phyloP scores from a whole-genome alignment of 2,329 filamentous ascomycete species.

The Fusarium algeriense region DNA sequence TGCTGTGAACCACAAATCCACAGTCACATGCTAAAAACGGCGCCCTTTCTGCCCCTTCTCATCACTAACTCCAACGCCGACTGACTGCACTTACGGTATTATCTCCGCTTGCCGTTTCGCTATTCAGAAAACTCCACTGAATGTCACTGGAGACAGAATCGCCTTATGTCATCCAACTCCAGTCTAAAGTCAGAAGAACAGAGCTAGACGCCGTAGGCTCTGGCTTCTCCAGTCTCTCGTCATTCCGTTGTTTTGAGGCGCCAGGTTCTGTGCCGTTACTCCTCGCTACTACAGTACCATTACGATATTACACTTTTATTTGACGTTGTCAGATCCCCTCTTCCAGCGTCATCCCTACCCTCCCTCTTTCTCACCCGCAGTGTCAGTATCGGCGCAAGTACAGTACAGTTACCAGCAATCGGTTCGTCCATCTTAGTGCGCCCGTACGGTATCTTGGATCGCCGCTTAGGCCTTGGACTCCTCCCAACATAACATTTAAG shows the following conservation, averaged over 20 bases:
- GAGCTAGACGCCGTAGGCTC: constrained; percentile 22
- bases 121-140: constrained; percentile 40
- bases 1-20: constrained; percentile 9
- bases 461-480: constrained; percentile 33
- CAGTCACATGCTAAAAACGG: constrained; percentile 43
- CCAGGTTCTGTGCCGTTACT: constrained; percentile 14
- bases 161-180: constrained; percentile 46
- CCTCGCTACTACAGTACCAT: constrained; percentile 8
- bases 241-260: constrained; percentile 36
- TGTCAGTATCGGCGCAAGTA: constrained; percentile 20
- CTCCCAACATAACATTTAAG: constrained; percentile 25
- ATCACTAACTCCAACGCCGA: not conserved
- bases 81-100: not conserved
- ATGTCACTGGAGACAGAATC: constrained; percentile 28
- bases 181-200: constrained; percentile 10
- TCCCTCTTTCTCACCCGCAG: constrained; percentile 15
- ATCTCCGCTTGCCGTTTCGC: constrained; percentile 20
- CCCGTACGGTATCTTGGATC: constrained; percentile 27
- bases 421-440: constrained; percentile 19
- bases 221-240: constrained; percentile 41
- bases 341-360: constrained; percentile 6
- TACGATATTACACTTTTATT: constrained; percentile 9
- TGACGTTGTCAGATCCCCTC: constrained; percentile 11
- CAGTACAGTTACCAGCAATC: constrained; percentile 1
- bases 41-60: constrained; percentile 7